phyloP scores from a whole-genome alignment of 768 basidiomycete species.

The Glaciozyma antarctica region DNA sequence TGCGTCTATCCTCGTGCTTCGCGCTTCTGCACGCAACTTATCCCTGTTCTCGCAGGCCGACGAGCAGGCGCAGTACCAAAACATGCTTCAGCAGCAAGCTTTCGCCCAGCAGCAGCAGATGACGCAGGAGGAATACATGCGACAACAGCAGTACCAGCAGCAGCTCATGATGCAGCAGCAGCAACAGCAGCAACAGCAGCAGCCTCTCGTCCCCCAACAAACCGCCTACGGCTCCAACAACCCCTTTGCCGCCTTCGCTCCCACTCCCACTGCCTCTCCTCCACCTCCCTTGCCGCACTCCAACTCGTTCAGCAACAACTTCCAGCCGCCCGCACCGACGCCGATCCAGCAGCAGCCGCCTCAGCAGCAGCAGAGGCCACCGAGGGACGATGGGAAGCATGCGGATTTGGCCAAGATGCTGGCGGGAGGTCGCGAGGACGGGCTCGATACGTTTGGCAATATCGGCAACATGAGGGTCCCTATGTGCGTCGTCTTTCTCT shows the following conservation, averaged over 20 bases:
- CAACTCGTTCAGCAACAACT: slow-evolving; percentile 33
- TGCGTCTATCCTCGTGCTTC: slow-evolving; percentile 24
- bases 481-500: slow-evolving; percentile 15
- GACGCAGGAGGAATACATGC: slow-evolving; percentile 42
- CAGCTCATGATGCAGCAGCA: slow-evolving; percentile 36
- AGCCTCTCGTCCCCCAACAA: slow-evolving; percentile 40
- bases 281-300: slow-evolving; percentile 28
- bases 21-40: neutral
- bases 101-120: slow-evolving; percentile 29
- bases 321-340: slow-evolving; percentile 36
- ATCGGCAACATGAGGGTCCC: slow-evolving; percentile 50
- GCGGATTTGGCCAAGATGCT: slow-evolving; percentile 67
- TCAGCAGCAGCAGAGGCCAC: slow-evolving; percentile 29
- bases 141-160: slow-evolving; percentile 46
- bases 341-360: slow-evolving; percentile 42
- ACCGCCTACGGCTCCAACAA: slow-evolving; percentile 71
- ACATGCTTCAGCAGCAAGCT: slow-evolving; percentile 28
- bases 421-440: slow-evolving; percentile 71
- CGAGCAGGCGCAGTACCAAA: slow-evolving; percentile 5
- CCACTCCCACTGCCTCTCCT: slow-evolving; percentile 22
- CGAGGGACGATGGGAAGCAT: slow-evolving; percentile 56
- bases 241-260: slow-evolving; percentile 61
- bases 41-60: neutral
- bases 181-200: slow-evolving; percentile 34
- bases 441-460: slow-evolving; percentile 89